Percentiles rank a stretch among this genome's conserved stretches.
Conservation (phyloP, 371 early-diverging fungal species). For the Homolaphlyctis polyrhiza region DNA sequence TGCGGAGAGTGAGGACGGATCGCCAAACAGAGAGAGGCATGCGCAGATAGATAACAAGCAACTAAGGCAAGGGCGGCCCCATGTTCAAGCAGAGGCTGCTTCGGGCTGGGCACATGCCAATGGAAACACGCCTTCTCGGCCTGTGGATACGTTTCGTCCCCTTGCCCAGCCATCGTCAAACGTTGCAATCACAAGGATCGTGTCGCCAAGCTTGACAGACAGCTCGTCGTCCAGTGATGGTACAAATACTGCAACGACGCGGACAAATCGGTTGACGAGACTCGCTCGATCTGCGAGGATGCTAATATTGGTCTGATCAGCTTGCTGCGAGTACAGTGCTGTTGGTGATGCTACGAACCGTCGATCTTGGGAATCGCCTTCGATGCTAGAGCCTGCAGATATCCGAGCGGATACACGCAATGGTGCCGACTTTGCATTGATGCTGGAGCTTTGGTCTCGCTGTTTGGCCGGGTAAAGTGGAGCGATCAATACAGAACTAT, state of each 20-base stretch:
- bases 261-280: not conserved
- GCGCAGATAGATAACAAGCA: too few species aligned
- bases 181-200: conserved; percentile 11
- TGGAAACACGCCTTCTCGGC: conserved; percentile 21
- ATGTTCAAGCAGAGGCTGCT: too few species aligned
- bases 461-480: too few species aligned
- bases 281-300: not conserved
- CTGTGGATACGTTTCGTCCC: conserved; percentile 16
- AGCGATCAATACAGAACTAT: too few species aligned
- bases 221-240: conserved; percentile 26
- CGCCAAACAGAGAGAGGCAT: too few species aligned
- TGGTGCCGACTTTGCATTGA: too few species aligned
- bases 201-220: conserved; percentile 16
- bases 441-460: too few species aligned
- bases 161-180: conserved; percentile 34
- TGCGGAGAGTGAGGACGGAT: too few species aligned
- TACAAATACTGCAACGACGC: conserved; percentile 8
- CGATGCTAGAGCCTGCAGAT: not conserved
- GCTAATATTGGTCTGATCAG: not conserved
- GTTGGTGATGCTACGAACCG: not conserved
- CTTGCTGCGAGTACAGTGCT: not conserved
- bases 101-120: conserved; percentile 9
- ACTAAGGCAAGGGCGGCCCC: too few species aligned
- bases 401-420: too few species aligned
- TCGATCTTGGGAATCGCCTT: not conserved